A percentile compares a stretch with the other conserved stretches of the same genome.
Conservation (phyloP, 2,329 filamentous ascomycete genomes). For the Metarhizium humberi region DNA sequence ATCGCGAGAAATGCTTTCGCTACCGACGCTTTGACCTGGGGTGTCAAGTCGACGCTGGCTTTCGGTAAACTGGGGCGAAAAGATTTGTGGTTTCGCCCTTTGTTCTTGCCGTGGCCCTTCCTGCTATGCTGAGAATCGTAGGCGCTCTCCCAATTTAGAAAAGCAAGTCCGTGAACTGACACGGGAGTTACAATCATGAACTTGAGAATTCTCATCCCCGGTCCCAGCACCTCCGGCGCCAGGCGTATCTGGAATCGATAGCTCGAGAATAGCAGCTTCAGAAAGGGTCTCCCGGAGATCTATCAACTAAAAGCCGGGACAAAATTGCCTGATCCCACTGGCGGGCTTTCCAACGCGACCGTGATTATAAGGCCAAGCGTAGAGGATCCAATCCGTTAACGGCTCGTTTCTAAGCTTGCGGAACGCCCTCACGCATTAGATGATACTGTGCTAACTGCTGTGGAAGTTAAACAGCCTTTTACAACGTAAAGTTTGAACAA, state of each 20-base stretch:
- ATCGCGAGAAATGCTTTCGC: not conserved
- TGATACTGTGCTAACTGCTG: not conserved
- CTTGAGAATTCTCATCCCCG: not conserved
- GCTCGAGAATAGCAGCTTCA: not conserved
- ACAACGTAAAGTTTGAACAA: not conserved
- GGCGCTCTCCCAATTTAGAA: not conserved
- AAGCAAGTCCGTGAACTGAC: not conserved
- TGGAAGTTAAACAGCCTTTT: not conserved
- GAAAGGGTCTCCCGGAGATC: not conserved
- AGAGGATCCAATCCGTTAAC: not conserved
- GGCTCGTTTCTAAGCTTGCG: not conserved
- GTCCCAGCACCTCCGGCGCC: not conserved
- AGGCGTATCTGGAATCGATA: not conserved
- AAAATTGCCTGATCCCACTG: not conserved
- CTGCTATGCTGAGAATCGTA: not conserved
- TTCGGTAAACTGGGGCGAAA: not conserved
- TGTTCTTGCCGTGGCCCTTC: not conserved
- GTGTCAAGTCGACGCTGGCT: not conserved
- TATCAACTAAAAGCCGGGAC: not conserved
- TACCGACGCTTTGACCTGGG: not conserved
- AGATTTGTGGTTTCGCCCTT: not conserved
- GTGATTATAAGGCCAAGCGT: not conserved
- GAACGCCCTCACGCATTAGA: not conserved
- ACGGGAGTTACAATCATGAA: not conserved
- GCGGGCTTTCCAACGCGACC: not conserved